Evolutionary conservation across 352 stramenopile species (phyloP).

Genomic region (Pythium rhizo-oryzae): DNA sequence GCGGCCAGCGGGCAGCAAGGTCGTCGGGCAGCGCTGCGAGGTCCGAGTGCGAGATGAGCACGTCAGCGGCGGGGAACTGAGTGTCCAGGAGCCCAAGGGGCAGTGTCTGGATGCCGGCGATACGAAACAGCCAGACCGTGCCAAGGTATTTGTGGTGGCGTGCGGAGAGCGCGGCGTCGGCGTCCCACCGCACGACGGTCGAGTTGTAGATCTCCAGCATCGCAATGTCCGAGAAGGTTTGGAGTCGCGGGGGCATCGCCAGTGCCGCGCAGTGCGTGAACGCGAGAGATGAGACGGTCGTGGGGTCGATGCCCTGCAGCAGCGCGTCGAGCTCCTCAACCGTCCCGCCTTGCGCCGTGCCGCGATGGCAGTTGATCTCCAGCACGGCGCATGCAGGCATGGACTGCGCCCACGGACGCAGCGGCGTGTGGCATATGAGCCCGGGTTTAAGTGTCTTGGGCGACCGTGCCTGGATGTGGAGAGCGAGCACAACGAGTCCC

Average conservation of each 20-base stretch:
- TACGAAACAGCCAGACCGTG: constrained; percentile 1
- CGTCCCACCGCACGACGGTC: constrained; percentile 11
- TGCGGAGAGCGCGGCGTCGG: constrained; percentile 12
- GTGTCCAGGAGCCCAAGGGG: background rate
- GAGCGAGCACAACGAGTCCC: background rate
- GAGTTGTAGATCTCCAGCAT: constrained; percentile 31
- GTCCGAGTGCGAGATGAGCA: constrained; percentile 10
- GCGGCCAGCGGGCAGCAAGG: constrained; percentile 9
- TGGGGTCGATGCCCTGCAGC: background rate
- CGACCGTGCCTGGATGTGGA: constrained; percentile 6
- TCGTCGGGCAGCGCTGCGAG: constrained; percentile 9
- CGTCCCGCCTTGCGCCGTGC: background rate
- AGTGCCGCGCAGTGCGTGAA: constrained; percentile 19
- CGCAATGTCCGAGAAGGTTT: constrained; percentile 7
- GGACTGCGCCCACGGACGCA: constrained; percentile 2
- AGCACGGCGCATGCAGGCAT: background rate
- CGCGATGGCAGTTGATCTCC: constrained; percentile 27
- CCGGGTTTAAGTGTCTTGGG: too few relatives aligned
- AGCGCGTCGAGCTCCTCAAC: background rate
- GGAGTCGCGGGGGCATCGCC: background rate
- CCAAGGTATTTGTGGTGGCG: constrained; percentile 6
- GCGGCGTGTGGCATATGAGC: background rate
- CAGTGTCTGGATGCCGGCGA: background rate
- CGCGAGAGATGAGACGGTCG: constrained; percentile 4
- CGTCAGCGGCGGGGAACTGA: background rate